phyloP scores from a whole-genome alignment of 228 moss, liverwort and hornwort species.

The Sphagnum magellanicum region DNA sequence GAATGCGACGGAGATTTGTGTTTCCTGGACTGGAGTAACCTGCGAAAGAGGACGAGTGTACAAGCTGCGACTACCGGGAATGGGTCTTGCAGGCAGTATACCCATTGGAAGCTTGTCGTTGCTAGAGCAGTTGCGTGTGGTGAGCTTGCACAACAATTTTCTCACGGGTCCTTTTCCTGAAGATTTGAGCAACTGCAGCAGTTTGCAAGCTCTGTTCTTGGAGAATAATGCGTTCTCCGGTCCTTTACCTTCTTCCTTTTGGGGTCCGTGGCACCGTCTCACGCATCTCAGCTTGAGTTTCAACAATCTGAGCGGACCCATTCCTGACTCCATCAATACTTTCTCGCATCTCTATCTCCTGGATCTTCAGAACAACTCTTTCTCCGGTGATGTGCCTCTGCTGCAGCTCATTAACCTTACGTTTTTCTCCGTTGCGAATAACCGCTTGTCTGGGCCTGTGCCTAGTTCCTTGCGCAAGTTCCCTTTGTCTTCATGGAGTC shows the following conservation, averaged over 20 bases:
- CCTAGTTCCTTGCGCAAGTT: conserved; percentile 23
- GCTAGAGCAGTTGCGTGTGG: conserved; percentile 25
- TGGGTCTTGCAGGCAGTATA: conserved; percentile 9
- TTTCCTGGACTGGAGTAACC: background rate
- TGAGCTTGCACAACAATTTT: conserved; percentile 31
- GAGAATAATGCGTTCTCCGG: conserved; percentile 21
- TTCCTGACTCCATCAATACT: conserved; percentile 32
- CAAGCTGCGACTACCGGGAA: conserved; percentile 15
- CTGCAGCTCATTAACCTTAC: conserved; percentile 18
- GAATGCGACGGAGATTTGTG: background rate
- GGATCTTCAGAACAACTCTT: conserved; percentile 26
- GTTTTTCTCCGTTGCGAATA: conserved; percentile 24
- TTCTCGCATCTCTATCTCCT: conserved; percentile 19
- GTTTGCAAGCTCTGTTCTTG: conserved; percentile 14
- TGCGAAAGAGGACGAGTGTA: background rate
- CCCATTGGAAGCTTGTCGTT: conserved; percentile 15
- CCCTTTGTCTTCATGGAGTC: conserved; percentile 3
- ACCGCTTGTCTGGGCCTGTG: conserved; percentile 29
- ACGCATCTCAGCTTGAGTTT: conserved; percentile 28
- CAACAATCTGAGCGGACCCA: conserved; percentile 44
- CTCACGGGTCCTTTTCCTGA: conserved; percentile 24
- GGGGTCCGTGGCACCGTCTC: background rate
- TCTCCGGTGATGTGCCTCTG: conserved; percentile 31
- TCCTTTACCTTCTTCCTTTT: conserved; percentile 13
- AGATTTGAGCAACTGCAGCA: conserved; percentile 7